These are phyloP conservation scores for Debaryomycetaceae sp. DNA, from an alignment of 1,139 yeast species.

Conservation along the genomic window DNA sequence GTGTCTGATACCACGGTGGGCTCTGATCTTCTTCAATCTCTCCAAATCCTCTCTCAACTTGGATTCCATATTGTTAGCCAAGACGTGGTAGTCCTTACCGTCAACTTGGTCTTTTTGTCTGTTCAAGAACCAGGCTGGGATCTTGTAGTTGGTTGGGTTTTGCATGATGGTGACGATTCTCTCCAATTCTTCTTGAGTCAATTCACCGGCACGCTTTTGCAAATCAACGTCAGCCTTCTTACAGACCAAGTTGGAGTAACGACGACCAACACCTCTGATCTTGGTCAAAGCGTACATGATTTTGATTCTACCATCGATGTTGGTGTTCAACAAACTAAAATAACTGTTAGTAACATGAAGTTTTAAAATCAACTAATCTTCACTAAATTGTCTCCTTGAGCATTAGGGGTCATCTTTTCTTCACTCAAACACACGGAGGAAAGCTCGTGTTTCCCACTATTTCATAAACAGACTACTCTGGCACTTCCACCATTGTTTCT, in stretches of 20 bases:
- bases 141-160: constrained; percentile 99
- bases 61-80: constrained; percentile 98
- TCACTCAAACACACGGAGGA: too few relatives aligned
- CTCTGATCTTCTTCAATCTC: constrained; percentile 99
- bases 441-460: too few relatives aligned
- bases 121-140: constrained; percentile 99
- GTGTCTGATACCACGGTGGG: constrained; percentile 99
- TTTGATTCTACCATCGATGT: constrained; percentile 99
- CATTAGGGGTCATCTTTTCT: too few relatives aligned
- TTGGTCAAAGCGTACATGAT: constrained; percentile 99
- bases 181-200: constrained; percentile 99
- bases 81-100: constrained; percentile 98
- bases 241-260: constrained; percentile 99
- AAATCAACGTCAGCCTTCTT: constrained; percentile 99
- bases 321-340: constrained; percentile 96
- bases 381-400: background rate
- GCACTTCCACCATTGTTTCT: too few relatives aligned
- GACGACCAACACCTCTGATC: constrained; percentile 99
- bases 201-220: constrained; percentile 99
- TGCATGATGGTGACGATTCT: constrained; percentile 99
- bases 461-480: too few relatives aligned
- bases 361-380: background rate
- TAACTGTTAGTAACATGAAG: constrained; percentile 24
- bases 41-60: constrained; percentile 99
- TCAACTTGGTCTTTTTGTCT: constrained; percentile 98